Evolutionary conservation across 805 yeast genomes (phyloP).

Genomic region (Saccharomycodes ludwigii): DNA sequence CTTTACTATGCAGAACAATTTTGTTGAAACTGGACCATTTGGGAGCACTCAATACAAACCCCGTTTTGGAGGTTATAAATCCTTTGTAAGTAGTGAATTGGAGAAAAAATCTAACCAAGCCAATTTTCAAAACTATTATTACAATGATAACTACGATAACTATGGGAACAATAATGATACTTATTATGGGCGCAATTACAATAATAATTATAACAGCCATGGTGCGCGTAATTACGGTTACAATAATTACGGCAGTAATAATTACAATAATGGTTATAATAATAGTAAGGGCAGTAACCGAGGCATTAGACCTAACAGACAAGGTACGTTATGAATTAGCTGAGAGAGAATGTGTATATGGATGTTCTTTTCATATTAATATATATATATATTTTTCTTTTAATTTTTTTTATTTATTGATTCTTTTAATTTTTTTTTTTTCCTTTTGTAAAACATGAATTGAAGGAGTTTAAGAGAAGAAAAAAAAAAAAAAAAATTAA

Average conservation of each 20-base stretch:
- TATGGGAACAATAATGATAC: slow-evolving; percentile 6
- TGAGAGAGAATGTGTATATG: too few species aligned
- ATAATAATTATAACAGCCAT: slow-evolving; percentile 6
- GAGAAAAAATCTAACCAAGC: neutral
- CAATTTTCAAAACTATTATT: slow-evolving; percentile 5
- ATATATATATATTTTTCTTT: too few species aligned
- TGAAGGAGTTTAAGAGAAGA: too few species aligned
- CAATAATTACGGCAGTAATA: slow-evolving; percentile 13
- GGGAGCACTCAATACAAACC: slow-evolving; percentile 33
- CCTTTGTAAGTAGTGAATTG: slow-evolving; percentile 22
- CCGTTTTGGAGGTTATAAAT: slow-evolving; percentile 40
- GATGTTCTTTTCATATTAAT: too few species aligned
- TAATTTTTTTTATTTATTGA: too few species aligned
- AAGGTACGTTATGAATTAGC: too few species aligned
- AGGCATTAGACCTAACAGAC: too few species aligned
- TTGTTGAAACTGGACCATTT: slow-evolving; percentile 35
- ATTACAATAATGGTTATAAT: slow-evolving; percentile 10
- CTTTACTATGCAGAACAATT: slow-evolving; percentile 27
- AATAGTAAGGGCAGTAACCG: slow-evolving; percentile 9
- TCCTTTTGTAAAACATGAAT: too few species aligned
- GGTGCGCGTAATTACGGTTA: slow-evolving; percentile 5
- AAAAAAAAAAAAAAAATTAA: too few species aligned
- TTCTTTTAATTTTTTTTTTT: too few species aligned
- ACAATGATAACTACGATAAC: slow-evolving; percentile 11
- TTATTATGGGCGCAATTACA: slow-evolving; percentile 11